A percentile compares a stretch with the other conserved stretches of the same genome.
Evolutionary conservation across 129 eudicot genomes (phyloP).

Genomic region (Flaveria bidentis): DNA sequence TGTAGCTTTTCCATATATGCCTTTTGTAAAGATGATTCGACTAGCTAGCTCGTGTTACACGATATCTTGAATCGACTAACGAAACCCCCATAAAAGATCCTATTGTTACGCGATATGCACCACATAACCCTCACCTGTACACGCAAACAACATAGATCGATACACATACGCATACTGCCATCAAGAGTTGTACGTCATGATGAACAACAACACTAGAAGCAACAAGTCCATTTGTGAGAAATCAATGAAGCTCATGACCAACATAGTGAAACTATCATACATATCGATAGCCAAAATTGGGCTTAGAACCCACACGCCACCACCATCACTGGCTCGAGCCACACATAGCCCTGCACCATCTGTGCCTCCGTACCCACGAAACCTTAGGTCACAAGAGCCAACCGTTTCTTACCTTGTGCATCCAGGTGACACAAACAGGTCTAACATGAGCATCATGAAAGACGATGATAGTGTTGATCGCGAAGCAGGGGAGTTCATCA

Average conservation of each 20-base stretch:
- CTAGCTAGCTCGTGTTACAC: conserved; percentile 20
- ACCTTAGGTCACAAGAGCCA: conserved; percentile 39
- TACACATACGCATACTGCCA: not conserved
- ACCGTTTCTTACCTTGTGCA: conserved; percentile 28
- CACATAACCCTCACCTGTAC: conserved; percentile 13
- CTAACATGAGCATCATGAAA: conserved; percentile 13
- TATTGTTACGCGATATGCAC: conserved; percentile 18
- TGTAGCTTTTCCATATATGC: not conserved
- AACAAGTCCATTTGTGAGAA: conserved; percentile 46
- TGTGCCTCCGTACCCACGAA: conserved; percentile 33
- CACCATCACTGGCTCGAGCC: conserved; percentile 21
- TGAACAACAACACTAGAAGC: conserved; percentile 39
- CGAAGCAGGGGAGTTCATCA: conserved; percentile 45
- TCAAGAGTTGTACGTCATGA: not conserved
- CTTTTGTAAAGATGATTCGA: conserved; percentile 43
- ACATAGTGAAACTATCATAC: conserved; percentile 47
- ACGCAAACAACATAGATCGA: not conserved
- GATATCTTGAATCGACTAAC: not conserved
- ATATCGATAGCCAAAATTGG: conserved; percentile 40
- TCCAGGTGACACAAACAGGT: conserved; percentile 26
- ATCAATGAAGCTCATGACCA: conserved; percentile 50
- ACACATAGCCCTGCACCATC: conserved; percentile 24
- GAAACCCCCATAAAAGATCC: conserved; percentile 26
- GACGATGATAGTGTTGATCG: conserved; percentile 45
- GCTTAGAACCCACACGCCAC: conserved; percentile 31